phyloP scores from a whole-genome alignment of 2,329 filamentous ascomycete species.

The Ophiosphaerella korrae region DNA sequence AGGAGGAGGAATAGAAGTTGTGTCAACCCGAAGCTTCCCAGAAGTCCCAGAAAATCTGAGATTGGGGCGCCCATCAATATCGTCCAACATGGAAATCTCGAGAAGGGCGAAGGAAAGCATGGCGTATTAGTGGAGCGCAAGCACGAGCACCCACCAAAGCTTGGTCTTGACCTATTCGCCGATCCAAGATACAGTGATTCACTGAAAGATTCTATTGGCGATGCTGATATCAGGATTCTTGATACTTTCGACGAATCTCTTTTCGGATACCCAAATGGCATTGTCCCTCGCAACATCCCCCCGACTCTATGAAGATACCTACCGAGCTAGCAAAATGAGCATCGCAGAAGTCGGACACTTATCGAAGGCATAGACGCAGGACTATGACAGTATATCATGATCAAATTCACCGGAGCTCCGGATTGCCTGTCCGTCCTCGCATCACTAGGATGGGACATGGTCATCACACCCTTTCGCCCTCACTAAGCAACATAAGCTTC shows the following conservation, averaged over 20 bases:
- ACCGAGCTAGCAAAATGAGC: slow-evolving; percentile 46
- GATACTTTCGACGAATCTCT: slow-evolving; percentile 47
- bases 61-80: slow-evolving; percentile 47
- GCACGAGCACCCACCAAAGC: slow-evolving; percentile 47
- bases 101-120: slow-evolving; percentile 42
- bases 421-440: slow-evolving; percentile 39
- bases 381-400: slow-evolving; percentile 34
- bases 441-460: slow-evolving; percentile 39
- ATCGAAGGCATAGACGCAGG: slow-evolving; percentile 32
- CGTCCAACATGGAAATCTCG: slow-evolving; percentile 36
- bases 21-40: slow-evolving; percentile 23
- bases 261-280: slow-evolving; percentile 41
- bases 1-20: slow-evolving; percentile 30
- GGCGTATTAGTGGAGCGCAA: slow-evolving; percentile 19
- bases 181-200: slow-evolving; percentile 41
- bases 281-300: slow-evolving; percentile 46
- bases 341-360: slow-evolving; percentile 39
- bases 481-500: slow-evolving; percentile 32
- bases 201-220: slow-evolving; percentile 46
- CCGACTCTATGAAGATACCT: slow-evolving; percentile 52
- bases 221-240: slow-evolving; percentile 45
- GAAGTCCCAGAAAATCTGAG: slow-evolving; percentile 39
- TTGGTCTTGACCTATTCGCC: slow-evolving; percentile 41
- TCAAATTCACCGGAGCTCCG: slow-evolving; percentile 28
- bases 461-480: slow-evolving; percentile 35